Percentiles rank a stretch among this genome's conserved stretches.
Evolutionary conservation across 768 basidiomycete species (phyloP).

Genomic region (Daedalea quercina): DNA sequence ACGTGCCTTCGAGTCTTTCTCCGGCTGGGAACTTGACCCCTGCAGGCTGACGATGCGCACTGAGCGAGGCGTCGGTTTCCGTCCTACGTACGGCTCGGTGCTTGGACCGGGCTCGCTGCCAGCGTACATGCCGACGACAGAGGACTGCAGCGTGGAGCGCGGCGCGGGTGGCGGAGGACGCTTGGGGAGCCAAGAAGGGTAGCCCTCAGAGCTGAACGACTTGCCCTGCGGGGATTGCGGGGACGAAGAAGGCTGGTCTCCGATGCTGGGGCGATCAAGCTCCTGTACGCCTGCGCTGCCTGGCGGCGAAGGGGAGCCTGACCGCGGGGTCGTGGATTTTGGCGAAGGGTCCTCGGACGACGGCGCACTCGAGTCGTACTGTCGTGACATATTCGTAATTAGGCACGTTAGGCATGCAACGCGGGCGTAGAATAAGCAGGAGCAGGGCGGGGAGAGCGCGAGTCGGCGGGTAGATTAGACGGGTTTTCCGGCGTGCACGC

Average conservation of each 20-base stretch:
- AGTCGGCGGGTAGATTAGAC: conserved; percentile 18
- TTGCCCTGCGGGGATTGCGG: conserved; percentile 20
- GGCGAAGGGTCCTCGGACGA: conserved; percentile 17
- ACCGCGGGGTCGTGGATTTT: conserved; percentile 19
- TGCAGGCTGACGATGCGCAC: conserved; percentile 75
- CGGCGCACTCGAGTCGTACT: conserved; percentile 18
- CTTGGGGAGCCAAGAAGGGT: conserved; percentile 80
- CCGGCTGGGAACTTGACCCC: conserved; percentile 32
- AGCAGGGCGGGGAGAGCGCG: conserved; percentile 10
- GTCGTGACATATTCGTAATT: conserved; percentile 25
- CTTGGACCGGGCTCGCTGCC: conserved; percentile 23
- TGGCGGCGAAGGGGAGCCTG: conserved; percentile 12
- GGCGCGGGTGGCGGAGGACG: conserved; percentile 75
- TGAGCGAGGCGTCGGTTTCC: conserved; percentile 73
- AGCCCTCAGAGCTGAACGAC: conserved; percentile 48
- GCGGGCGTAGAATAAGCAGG: conserved; percentile 15
- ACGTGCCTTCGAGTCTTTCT: conserved; percentile 27
- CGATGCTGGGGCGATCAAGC: conserved; percentile 12
- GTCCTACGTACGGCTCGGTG: conserved; percentile 35
- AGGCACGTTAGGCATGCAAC: conserved; percentile 18
- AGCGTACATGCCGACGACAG: conserved; percentile 31
- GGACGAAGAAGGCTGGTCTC: conserved; percentile 13
- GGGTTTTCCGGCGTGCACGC: conserved; percentile 15
- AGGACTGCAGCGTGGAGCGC: conserved; percentile 60
- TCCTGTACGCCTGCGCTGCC: conserved; percentile 8